These are phyloP conservation scores for Zychaea mexicana DNA, from an alignment of 371 early-diverging fungal genomes.

Conservation along the genomic window DNA sequence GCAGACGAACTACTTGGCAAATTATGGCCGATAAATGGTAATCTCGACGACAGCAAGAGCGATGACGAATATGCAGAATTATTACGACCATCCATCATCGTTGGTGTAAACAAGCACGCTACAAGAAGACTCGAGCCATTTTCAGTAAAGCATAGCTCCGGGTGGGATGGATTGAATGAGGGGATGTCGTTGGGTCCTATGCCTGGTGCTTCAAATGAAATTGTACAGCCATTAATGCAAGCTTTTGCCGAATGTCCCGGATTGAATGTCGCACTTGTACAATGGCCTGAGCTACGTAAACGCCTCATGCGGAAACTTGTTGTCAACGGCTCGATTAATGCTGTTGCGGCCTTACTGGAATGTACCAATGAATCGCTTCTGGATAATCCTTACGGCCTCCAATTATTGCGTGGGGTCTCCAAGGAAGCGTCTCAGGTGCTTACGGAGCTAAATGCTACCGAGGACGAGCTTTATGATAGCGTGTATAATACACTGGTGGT, in stretches of 20 bases:
- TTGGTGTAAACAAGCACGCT: conserved; percentile 63
- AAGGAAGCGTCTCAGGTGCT: conserved; percentile 34
- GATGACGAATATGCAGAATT: not conserved
- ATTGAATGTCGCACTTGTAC: conserved; percentile 23
- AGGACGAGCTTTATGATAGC: conserved; percentile 28
- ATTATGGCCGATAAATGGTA: conserved; percentile 33
- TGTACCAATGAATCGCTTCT: conserved; percentile 44
- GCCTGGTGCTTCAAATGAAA: conserved; percentile 10
- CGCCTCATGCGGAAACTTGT: conserved; percentile 57
- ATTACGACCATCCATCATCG: conserved; percentile 40
- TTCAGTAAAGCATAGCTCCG: conserved; percentile 49
- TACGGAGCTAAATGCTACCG: conserved; percentile 24
- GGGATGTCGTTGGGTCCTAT: conserved; percentile 30
- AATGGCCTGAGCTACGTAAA: conserved; percentile 41
- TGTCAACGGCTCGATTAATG: conserved; percentile 62
- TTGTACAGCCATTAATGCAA: conserved; percentile 16
- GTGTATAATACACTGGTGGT: conserved; percentile 13
- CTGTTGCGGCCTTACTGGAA: conserved; percentile 51
- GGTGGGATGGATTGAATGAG: conserved; percentile 41
- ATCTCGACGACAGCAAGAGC: not conserved
- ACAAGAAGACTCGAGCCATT: conserved; percentile 42
- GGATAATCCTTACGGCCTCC: conserved; percentile 16
- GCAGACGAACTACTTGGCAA: conserved; percentile 49
- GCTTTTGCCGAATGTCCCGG: conserved; percentile 26
- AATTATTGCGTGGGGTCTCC: conserved; percentile 25